Evolutionary conservation across 306 rosid genomes (phyloP), one percentile per base, ranked within the genome.

Genomic region (Aeschynomene evenia): DNA sequence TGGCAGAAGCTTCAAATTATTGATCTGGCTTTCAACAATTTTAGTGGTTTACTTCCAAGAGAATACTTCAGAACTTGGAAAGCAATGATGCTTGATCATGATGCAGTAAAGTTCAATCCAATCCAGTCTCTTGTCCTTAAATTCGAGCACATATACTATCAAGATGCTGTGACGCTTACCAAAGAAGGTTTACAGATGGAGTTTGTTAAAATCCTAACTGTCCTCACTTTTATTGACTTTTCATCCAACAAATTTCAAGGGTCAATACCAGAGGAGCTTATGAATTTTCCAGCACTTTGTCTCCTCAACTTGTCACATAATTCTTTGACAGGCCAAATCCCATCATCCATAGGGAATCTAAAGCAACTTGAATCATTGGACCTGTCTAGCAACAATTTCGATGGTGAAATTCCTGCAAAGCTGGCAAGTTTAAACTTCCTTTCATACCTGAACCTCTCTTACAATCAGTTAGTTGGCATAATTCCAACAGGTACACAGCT

Each of bases 11-110:
- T 84, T 51, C 85, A 80, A 50, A 82, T 87, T 37, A 6, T 80
- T 2, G 84, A 87, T 21, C 1, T 87, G 1, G 81, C 87, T 48
- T 64, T 7, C 55, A 87, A 85, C 81, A 78, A 31, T 24, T 85
- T 84, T 18, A 77, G 8, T 26, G 86, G 84, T 13, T 2, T 6
- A 6, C 34, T 82, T 39, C 84, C 72, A 12, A 13, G 19, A 29
- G 13, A 0, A 14, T 14, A 15, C 63, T 51, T 84, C 42, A 37
- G 1, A 9, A 65, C 63, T 0, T 84, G 81, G 92, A 10, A 64
- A 4, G 79, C 81, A 63, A 80, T 87, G 82, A 34, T 36, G 46
- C 20, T 10, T 29, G 20, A 43, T 7, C 23, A 20, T 16, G n/a
- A 7, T 1, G 6, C 0, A 14, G 18, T 50, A 14, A 8, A 33